phyloP scores from a whole-genome alignment of 2,329 filamentous ascomycete genomes.

The Colletotrichum shisoi region DNA sequence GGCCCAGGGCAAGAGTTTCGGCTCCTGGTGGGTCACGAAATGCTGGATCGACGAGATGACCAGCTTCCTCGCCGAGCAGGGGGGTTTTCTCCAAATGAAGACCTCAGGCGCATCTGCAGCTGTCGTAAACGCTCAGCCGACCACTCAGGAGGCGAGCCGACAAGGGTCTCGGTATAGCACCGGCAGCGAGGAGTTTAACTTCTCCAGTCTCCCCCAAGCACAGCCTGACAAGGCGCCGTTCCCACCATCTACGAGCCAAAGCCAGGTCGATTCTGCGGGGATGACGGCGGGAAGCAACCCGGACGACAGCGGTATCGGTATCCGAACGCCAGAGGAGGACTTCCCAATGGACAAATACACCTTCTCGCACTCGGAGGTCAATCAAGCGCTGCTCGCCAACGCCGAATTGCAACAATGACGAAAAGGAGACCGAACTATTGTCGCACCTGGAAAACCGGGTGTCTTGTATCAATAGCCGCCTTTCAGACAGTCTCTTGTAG shows the following conservation, averaged over 20 bases:
- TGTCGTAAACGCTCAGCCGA: conserved; percentile 47
- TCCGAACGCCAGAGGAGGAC: conserved; percentile 72
- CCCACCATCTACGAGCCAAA: conserved; percentile 54
- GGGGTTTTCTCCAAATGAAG: conserved; percentile 79
- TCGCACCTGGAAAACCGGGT: conserved; percentile 35
- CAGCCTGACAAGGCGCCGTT: conserved; percentile 63
- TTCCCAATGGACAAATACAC: conserved; percentile 68
- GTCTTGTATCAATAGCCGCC: conserved; percentile 35
- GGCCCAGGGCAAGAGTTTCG: conserved; percentile 78
- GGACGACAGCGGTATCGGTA: conserved; percentile 79
- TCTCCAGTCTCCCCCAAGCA: conserved; percentile 56
- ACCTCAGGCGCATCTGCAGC: conserved; percentile 48
- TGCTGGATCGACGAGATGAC: conserved; percentile 97
- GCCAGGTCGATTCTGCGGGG: conserved; percentile 54
- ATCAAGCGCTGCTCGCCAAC: conserved; percentile 47
- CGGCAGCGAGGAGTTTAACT: conserved; percentile 56
- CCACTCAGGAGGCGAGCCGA: conserved; percentile 50
- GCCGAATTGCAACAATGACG: conserved; percentile 44
- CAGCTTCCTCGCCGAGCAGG: conserved; percentile 85
- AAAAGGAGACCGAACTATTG: conserved; percentile 10
- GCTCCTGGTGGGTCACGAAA: conserved; percentile 95
- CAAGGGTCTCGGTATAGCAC: conserved; percentile 55
- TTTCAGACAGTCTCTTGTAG: conserved; percentile 25
- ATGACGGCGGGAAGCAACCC: conserved; percentile 52
- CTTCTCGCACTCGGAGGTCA: conserved; percentile 50